These are phyloP conservation scores for Kurtzmaniella quercitrusa DNA, from an alignment of 1,139 yeast species.

Conservation along the genomic window DNA sequence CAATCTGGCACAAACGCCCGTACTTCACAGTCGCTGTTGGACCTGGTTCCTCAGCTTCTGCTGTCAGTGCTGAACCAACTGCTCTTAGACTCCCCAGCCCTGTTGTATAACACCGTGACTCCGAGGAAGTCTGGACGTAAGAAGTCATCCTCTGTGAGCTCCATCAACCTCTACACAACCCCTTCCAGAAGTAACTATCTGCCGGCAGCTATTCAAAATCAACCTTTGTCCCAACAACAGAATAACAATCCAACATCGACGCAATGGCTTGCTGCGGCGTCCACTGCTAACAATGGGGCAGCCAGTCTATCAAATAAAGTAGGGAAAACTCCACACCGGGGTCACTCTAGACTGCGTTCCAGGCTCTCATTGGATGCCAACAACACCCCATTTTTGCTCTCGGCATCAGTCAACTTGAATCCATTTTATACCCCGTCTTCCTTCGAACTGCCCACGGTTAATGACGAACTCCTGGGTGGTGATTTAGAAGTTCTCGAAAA, in stretches of 20 bases:
- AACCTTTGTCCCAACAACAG: conserved; percentile 10
- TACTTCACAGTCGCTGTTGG: conserved; percentile 2
- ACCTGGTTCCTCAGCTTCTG: conserved; percentile 29
- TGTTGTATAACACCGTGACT: conserved; percentile 20
- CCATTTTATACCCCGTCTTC: conserved; percentile 46
- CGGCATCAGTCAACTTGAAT: conserved; percentile 15
- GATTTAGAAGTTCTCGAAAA: conserved; percentile 16
- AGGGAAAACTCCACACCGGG: conserved; percentile 31
- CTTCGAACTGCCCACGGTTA: conserved; percentile 36
- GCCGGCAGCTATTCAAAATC: conserved; percentile 1
- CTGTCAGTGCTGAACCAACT: conserved; percentile 36
- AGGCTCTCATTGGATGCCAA: conserved; percentile 34
- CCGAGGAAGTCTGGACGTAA: conserved; percentile 29
- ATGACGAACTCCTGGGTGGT: conserved; percentile 19
- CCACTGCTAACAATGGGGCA: conserved; percentile 9
- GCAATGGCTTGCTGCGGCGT: conserved; percentile 6
- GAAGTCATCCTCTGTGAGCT: conserved; percentile 29
- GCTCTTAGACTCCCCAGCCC: conserved; percentile 30
- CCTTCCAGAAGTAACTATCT: conserved; percentile 21
- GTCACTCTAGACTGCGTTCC: conserved; percentile 41
- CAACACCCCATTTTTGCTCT: conserved; percentile 16
- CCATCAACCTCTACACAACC: conserved; percentile 25
- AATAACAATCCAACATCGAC: not conserved
- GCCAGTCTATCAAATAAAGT: conserved; percentile 15
- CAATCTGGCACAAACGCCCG: conserved; percentile 3